Evolutionary conservation across 1,284 basidiomycete genomes (phyloP), one percentile per base, ranked within the genome.

Genomic region (Trichosporon ovoides): DNA sequence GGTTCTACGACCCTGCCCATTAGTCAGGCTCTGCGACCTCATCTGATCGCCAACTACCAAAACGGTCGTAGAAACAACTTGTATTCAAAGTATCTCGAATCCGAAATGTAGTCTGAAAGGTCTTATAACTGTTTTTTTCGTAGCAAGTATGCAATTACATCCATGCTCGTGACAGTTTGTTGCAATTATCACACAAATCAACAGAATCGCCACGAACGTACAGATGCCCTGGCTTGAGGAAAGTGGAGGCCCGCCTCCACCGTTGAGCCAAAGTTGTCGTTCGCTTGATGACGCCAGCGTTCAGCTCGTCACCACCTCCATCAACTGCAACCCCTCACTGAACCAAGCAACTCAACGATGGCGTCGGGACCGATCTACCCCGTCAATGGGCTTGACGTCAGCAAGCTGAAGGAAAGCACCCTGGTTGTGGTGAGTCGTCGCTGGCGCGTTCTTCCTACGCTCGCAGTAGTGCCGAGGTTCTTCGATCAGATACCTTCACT

Each of bases 1-100:
- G 72, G 72, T 73, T 52, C 58, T 63, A 63, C 58, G 58, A 63
- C 56, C 62, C 62, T 11, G 24, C 38, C n/a, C 50, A 57, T 20
- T 59, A 62, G n/a, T n/a, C n/a, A n/a, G n/a, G n/a, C n/a, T n/a
- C n/a, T n/a, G n/a, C n/a, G n/a, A n/a, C n/a, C n/a, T n/a, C n/a
- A 58, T 36, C 22, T 34, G 4, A 51, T n/a, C 36, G n/a, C n/a
- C n/a, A n/a, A 24, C 20, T 31, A 35, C 10, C 18, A 53, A 53
- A 35, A 53, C 24, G 22, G 43, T 48, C 43, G 43, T 48, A 48
- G 43, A 9, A 31, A 48, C n/a, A n/a, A n/a, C n/a, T n/a, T n/a
- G 43, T 16, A 28, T 22, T 48, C 22, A 28, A 38, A 38, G 43
- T 7, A 48, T 48, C 22, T 48, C 22, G 22, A 48, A 48, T 16